Conservation (phyloP, 352 stramenopile species). For the Pythium scleroteichum region DNA sequence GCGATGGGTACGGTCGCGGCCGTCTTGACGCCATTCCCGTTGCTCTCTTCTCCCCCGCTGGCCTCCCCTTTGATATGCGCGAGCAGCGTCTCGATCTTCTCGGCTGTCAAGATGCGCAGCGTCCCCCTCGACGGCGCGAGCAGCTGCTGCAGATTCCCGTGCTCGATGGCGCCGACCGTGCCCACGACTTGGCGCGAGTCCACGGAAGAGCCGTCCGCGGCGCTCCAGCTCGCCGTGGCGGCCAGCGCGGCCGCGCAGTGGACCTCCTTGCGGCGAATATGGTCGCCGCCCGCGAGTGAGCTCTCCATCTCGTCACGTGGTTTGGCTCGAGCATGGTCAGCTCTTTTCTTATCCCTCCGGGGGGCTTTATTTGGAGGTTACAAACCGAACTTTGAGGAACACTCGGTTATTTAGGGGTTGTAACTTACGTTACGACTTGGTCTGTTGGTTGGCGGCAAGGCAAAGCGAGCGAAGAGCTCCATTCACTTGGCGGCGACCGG, state of each 20-base stretch:
- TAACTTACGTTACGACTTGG: neutral
- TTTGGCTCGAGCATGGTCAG: neutral
- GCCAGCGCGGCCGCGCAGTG: constrained; percentile 38
- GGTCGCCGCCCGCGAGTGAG: constrained; percentile 33
- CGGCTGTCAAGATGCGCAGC: constrained; percentile 41
- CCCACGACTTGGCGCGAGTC: constrained; percentile 60
- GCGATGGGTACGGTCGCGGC: constrained; percentile 34
- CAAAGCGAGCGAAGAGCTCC: too few species aligned
- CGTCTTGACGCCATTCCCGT: constrained; percentile 3
- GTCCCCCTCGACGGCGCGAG: constrained; percentile 91
- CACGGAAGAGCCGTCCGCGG: constrained; percentile 47
- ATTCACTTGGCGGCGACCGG: too few species aligned
- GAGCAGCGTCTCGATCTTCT: constrained; percentile 23
- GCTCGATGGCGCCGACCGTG: constrained; percentile 54
- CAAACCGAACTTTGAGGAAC: too few species aligned
- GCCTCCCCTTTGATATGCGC: constrained; percentile 10
- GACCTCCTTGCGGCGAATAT: constrained; percentile 63
- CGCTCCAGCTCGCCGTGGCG: constrained; percentile 46
- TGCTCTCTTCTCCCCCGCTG: constrained; percentile 4
- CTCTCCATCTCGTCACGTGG: constrained; percentile 4
- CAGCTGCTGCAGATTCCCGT: constrained; percentile 54
- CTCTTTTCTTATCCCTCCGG: neutral
- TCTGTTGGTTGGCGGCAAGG: constrained; percentile 29
- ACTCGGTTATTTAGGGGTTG: too few species aligned
- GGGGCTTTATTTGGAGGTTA: neutral